Base-by-base conservation (phyloP, 192 early-diverging fungal genomes). In the Rhizophagus prolifer region DNA sequence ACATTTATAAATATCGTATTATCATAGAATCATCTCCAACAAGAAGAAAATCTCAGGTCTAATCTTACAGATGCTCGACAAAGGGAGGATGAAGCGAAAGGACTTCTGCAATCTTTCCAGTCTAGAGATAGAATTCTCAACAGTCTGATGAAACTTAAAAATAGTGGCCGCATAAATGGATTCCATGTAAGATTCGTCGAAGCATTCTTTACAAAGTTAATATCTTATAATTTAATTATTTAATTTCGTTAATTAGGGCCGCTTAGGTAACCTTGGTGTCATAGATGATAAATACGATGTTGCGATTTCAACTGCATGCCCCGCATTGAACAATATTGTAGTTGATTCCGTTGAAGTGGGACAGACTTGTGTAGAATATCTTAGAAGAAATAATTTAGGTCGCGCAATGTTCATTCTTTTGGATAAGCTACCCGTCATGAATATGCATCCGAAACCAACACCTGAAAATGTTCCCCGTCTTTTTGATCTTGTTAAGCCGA, bases 241-340 rank as follows among this genome's bases (percentile, higher is more conserved):
- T 25, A n/a, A 30, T n/a, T 50, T 71, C 21, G 28, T 19, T 66
- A 58, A 36, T 70, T 44, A 91, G 90, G 92, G 93, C 60, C 91
- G 98, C 9, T 85, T 99, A 25, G 98, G 98, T n/a, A 93, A 95
- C 73, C 84, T 99, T n/a, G 98, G 97, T 30, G 91, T 93, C 1
- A 97, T 99, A 78, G 93, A 94, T 66, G 92, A 93, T 70, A 91
- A 90, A 81, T 99, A 96, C 76, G 98, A 98, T 82, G 91, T 98
- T 9, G 97, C 97, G 0, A 91, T 98, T 21, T 97, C 96, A 3
- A 98, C 95, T 4, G 92, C 95, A 0, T 97, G 94, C 64, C 87
- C 88, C 23, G 83, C 86, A 13, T 86, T 99, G 72, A 91, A 97
- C 67, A 87, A 91, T 67, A 96, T 99, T 79, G 93, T 99, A 1